Evolutionary conservation across 352 stramenopile species (phyloP), one percentile per base, ranked within the genome.

Genomic region (Globisporangium mamillatum): DNA sequence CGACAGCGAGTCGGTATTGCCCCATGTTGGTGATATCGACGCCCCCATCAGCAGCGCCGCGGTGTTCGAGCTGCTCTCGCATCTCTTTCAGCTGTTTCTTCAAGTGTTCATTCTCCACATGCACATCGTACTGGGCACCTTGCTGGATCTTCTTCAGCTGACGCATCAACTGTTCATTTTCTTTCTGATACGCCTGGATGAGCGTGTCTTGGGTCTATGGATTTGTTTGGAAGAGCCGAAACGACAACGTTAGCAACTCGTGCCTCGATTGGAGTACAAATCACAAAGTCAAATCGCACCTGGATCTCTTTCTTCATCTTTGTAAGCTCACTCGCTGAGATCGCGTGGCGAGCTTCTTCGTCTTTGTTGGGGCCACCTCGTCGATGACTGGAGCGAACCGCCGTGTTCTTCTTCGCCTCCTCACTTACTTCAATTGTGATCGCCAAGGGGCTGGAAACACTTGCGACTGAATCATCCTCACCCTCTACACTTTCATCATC

Each of bases 121-220:
- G 82, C n/a, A 90, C 77, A 29, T 95, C 81, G 62, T 89, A 92
- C 25, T 88, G 76, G 6, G 79, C 63, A 22, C 89, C 80, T 32
- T 86, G 73, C 32, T 84, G 84, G 32, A 89, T 63, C 52, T 82
- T 75, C 57, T 91, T 91, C 0, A 94, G 71, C 60, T 93, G 84
- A 14, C 78, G 79, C 88, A 94, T 95, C 1, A 95, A 67, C 27
- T 87, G 82, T 36, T 94, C 84, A 59, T 95, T 95, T 55, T 95
- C 88, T 48, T 81, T 80, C 70, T 94, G 88, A 64, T 88, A 95
- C 0, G 82, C 88, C 66, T 83, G 75, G 65, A 95, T 94, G 25
- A 94, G 74, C 14, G 63, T 80, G 50, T 94, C 86, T 74, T 95
- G 88, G 0, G 81, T 88, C 69, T 88, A 16, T 55, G 9, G 27